A percentile compares a stretch with the other conserved stretches of the same genome.
Evolutionary conservation across 1,139 yeast species (phyloP).

Genomic region (Geotrichum siamense): DNA sequence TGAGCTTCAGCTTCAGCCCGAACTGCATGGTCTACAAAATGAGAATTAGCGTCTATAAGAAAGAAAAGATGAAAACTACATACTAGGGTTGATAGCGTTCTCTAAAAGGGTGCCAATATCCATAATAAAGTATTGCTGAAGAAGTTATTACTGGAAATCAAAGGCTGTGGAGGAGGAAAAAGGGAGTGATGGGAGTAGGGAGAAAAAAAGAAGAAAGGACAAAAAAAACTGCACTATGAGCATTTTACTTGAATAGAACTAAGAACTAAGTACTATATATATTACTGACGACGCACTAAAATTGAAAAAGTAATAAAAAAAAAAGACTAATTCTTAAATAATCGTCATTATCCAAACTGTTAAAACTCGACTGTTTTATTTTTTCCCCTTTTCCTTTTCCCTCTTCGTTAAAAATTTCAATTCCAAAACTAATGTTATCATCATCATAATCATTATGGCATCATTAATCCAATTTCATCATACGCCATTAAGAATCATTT

Average conservation of each 20-base stretch:
- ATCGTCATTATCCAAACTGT: no score
- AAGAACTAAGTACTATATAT: no score
- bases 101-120: constrained; percentile 71
- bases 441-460: no score
- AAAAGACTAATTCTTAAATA: no score
- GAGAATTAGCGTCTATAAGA: constrained; percentile 7
- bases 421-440: no score
- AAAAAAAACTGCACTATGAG: no score
- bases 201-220: not conserved
- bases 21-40: constrained; percentile 49
- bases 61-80: constrained; percentile 1
- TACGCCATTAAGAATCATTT: constrained; percentile 29
- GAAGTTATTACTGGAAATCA: not conserved
- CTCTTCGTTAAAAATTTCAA: no score
- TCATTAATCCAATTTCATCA: constrained; percentile 12
- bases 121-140: constrained; percentile 34
- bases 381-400: no score
- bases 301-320: no score
- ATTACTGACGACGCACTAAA: no score
- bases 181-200: not conserved
- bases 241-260: no score
- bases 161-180: not conserved
- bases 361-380: no score
- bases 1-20: constrained; percentile 79
- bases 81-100: constrained; percentile 45